Evolutionary conservation across 116 monocot genomes (phyloP).

Genomic region (Iris pallida): DNA sequence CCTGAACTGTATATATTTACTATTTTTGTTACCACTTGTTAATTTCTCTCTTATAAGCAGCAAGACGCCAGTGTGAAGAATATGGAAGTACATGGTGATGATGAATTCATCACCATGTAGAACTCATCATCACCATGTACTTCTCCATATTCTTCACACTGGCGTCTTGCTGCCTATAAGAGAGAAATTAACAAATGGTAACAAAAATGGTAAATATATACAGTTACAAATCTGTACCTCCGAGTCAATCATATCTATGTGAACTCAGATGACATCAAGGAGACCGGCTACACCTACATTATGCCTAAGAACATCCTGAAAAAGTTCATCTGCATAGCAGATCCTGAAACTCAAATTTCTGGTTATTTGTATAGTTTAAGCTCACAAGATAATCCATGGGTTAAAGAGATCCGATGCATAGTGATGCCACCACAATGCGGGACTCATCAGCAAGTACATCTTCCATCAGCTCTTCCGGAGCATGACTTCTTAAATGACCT

Average conservation of each 20-base stretch:
- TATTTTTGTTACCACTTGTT: neutral
- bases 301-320: conserved; percentile 66
- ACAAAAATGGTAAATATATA: conserved; percentile 91
- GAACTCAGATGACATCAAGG: conserved; percentile 96
- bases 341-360: conserved; percentile 70
- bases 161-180: too few relatives aligned
- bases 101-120: too few relatives aligned
- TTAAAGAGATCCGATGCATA: conserved; percentile 83
- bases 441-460: conserved; percentile 78
- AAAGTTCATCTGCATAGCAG: conserved; percentile 85
- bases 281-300: conserved; percentile 59
- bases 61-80: conserved; percentile 95
- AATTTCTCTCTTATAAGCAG: conserved; percentile 70
- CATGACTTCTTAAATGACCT: conserved; percentile 81
- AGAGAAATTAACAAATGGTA: conserved; percentile 73
- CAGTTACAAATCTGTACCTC: conserved; percentile 92
- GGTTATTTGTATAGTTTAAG: conserved; percentile 76
- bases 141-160: conserved; percentile 54
- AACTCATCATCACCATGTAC: conserved; percentile 55
- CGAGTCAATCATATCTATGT: conserved; percentile 99
- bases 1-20: neutral
- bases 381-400: conserved; percentile 78
- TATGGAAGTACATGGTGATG: conserved; percentile 63
- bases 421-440: conserved; percentile 77
- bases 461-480: conserved; percentile 78